phyloP scores from a whole-genome alignment of 805 yeast species.

The Lachancea quebecensis region DNA sequence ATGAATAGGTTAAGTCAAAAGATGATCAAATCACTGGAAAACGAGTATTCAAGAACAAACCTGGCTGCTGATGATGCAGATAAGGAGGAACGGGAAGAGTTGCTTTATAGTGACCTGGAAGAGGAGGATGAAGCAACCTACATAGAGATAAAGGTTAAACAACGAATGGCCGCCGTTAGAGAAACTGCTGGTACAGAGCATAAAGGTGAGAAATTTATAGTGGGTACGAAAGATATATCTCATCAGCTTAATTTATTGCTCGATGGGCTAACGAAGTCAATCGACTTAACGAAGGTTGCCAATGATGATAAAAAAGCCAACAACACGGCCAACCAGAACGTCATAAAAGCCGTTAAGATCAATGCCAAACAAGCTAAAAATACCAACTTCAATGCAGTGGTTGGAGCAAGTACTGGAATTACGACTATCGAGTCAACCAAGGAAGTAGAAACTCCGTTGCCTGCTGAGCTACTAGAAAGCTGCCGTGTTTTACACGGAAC shows the following conservation, averaged over 20 bases:
- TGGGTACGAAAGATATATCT: constrained; percentile 15
- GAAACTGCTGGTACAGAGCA: not conserved
- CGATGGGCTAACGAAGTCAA: constrained; percentile 14
- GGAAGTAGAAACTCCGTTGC: constrained; percentile 31
- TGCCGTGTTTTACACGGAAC: constrained; percentile 62
- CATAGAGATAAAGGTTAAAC: constrained; percentile 40
- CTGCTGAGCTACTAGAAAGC: constrained; percentile 38
- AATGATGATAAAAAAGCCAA: constrained; percentile 18
- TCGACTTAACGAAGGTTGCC: constrained; percentile 28
- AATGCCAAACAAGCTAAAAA: constrained; percentile 48
- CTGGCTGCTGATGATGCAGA: constrained; percentile 34
- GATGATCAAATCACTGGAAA: constrained; percentile 56
- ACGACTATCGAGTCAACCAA: constrained; percentile 20
- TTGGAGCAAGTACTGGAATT: constrained; percentile 21
- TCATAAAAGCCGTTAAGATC: constrained; percentile 41
- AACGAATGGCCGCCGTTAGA: constrained; percentile 12
- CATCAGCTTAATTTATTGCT: constrained; percentile 14
- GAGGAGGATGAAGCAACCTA: constrained; percentile 43
- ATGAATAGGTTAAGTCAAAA: constrained; percentile 84
- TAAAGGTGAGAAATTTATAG: not conserved
- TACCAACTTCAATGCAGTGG: constrained; percentile 20
- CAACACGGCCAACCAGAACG: constrained; percentile 33
- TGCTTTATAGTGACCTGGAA: constrained; percentile 47
- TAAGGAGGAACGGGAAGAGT: constrained; percentile 37
- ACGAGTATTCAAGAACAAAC: constrained; percentile 34